A percentile compares a stretch with the other conserved stretches of the same genome.
Conservation (phyloP, 345 rosid species). For the Eucalyptus sp. region DNA sequence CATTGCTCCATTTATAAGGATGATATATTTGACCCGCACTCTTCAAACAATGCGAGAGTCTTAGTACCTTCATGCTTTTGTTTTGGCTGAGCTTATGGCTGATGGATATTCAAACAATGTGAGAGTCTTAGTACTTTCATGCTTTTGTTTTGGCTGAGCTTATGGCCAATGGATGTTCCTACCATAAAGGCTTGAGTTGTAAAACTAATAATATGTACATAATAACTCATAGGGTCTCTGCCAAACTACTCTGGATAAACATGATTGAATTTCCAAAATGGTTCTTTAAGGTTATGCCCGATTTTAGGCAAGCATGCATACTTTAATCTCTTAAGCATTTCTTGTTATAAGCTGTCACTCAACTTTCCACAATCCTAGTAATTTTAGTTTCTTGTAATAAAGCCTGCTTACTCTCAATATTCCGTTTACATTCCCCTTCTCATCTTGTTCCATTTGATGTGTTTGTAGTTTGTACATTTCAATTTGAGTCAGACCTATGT, state of each 20-base stretch:
- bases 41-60: neutral
- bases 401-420: neutral
- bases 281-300: neutral
- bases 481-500: neutral
- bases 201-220: neutral
- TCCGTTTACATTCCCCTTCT: neutral
- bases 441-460: neutral
- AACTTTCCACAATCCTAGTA: neutral
- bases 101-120: neutral
- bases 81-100: neutral
- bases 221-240: neutral
- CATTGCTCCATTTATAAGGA: neutral
- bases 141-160: neutral
- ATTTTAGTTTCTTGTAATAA: neutral
- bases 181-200: neutral
- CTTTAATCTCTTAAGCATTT: neutral
- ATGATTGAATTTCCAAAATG: neutral
- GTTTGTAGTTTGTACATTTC: neutral
- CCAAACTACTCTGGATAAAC: neutral
- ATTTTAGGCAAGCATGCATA: neutral
- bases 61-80: neutral
- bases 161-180: neutral
- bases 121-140: neutral
- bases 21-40: neutral
- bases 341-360: neutral